phyloP scores from a whole-genome alignment of 345 rosid species.

The Linum trigynum region DNA sequence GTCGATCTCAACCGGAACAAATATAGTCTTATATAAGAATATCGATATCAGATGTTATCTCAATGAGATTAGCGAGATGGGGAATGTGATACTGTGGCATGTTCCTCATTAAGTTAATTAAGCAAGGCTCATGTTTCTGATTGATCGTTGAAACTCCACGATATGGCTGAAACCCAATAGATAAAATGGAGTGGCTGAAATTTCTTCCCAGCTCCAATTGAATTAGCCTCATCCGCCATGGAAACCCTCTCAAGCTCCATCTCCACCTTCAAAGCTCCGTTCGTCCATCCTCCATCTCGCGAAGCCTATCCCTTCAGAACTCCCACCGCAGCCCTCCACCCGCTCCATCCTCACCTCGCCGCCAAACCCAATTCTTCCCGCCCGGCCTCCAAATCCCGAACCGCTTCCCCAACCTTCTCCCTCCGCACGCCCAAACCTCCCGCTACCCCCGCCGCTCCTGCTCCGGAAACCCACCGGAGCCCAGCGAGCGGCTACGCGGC shows the following conservation, averaged over 20 bases:
- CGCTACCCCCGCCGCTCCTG: not conserved
- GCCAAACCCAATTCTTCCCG: conserved; percentile 20
- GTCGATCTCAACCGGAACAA: too few species aligned
- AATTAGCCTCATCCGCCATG: conserved; percentile 23
- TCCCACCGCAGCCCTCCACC: conserved; percentile 15
- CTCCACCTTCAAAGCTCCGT: conserved; percentile 37
- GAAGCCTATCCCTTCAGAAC: conserved; percentile 26
- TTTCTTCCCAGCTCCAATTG: too few species aligned
- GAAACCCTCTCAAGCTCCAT: conserved; percentile 50
- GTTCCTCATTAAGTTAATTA: too few species aligned
- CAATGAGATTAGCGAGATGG: too few species aligned
- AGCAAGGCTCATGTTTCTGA: too few species aligned
- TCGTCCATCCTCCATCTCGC: conserved; percentile 18
- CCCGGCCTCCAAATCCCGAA: conserved; percentile 3
- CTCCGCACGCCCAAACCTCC: conserved; percentile 12
- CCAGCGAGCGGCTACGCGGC: conserved; percentile 67
- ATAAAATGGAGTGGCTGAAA: too few species aligned
- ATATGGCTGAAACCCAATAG: too few species aligned
- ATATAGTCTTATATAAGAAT: too few species aligned
- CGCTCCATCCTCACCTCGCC: conserved; percentile 17
- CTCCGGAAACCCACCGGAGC: conserved; percentile 29
- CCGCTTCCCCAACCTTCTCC: conserved; percentile 13
- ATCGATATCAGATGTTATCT: too few species aligned
- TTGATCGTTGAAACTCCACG: too few species aligned
- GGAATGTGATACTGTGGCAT: too few species aligned